A percentile compares a stretch with the other conserved stretches of the same genome.
Conservation (phyloP, 176 grass and related monocot species). For the Puccinellia tenuiflora region DNA sequence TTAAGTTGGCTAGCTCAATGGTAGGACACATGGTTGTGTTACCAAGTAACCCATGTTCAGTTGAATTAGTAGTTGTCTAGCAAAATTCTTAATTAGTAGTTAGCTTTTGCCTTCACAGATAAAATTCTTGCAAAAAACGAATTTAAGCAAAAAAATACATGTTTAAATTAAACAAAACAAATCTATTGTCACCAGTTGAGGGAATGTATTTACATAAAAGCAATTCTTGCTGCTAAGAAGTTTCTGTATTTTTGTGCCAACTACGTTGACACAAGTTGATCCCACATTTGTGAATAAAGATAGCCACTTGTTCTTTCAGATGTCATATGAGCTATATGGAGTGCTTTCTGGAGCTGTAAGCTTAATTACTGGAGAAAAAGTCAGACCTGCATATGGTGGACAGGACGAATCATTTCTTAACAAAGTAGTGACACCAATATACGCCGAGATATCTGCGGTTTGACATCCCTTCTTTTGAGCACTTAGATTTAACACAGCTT, state of each 20-base stretch:
- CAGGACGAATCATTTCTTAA: conserved; percentile 72
- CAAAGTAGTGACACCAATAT: conserved; percentile 80
- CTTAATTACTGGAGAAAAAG: conserved; percentile 83
- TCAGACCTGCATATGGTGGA: conserved; percentile 77
- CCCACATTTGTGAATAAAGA: neutral
- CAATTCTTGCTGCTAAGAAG: neutral
- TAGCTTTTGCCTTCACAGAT: neutral
- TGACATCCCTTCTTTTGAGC: conserved; percentile 21
- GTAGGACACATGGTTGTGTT: neutral
- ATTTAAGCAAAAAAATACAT: conserved; percentile 16
- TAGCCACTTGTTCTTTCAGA: conserved; percentile 60
- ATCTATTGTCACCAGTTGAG: neutral
- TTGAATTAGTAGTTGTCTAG: neutral
- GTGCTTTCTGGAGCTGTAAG: conserved; percentile 85
- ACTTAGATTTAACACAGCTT: conserved; percentile 23
- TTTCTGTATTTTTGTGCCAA: neutral
- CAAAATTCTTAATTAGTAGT: neutral
- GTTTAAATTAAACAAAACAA: neutral
- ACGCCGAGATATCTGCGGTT: conserved; percentile 65
- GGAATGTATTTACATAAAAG: neutral
- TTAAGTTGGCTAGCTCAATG: neutral
- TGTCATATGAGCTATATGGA: conserved; percentile 97
- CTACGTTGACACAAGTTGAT: neutral
- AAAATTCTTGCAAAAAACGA: neutral
- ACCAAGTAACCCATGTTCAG: too few species aligned